Conservation (phyloP, 202 grass and related monocot species). For the Digitaria exilis region DNA sequence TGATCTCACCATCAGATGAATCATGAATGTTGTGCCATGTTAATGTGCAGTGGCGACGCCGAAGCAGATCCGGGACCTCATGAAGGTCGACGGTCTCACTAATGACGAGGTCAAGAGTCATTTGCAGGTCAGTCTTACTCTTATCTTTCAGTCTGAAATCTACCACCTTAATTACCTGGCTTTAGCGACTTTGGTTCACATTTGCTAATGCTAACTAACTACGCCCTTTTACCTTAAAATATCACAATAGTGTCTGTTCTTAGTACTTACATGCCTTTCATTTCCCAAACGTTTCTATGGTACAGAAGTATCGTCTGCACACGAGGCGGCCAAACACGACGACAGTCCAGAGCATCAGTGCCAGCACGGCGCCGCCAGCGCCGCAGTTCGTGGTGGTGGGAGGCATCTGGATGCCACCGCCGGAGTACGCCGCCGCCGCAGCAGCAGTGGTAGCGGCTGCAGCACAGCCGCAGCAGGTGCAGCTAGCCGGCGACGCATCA, state of each 20-base stretch:
- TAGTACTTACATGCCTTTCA: neutral
- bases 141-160: neutral
- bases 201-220: neutral
- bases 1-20: neutral
- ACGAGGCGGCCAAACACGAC: slow-evolving; percentile 61
- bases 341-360: slow-evolving; percentile 37
- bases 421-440: slow-evolving; percentile 49
- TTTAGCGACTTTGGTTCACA: neutral
- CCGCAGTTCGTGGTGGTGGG: slow-evolving; percentile 84
- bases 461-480: slow-evolving; percentile 23
- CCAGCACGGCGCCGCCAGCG: slow-evolving; percentile 13
- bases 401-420: slow-evolving; percentile 74
- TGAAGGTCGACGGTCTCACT: slow-evolving; percentile 93
- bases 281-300: neutral
- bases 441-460: neutral
- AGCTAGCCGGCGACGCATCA: slow-evolving; percentile 16
- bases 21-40: neutral
- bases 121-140: slow-evolving; percentile 64
- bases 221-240: neutral
- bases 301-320: slow-evolving; percentile 89
- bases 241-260: neutral
- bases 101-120: slow-evolving; percentile 98
- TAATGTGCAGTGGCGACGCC: slow-evolving; percentile 70
- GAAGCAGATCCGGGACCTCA: slow-evolving; percentile 91
- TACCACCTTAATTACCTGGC: neutral